A percentile compares a stretch with the other conserved stretches of the same genome.
Conservation (phyloP, 2,329 filamentous ascomycete genomes). For the Tolypocladium ophioglossoides region DNA sequence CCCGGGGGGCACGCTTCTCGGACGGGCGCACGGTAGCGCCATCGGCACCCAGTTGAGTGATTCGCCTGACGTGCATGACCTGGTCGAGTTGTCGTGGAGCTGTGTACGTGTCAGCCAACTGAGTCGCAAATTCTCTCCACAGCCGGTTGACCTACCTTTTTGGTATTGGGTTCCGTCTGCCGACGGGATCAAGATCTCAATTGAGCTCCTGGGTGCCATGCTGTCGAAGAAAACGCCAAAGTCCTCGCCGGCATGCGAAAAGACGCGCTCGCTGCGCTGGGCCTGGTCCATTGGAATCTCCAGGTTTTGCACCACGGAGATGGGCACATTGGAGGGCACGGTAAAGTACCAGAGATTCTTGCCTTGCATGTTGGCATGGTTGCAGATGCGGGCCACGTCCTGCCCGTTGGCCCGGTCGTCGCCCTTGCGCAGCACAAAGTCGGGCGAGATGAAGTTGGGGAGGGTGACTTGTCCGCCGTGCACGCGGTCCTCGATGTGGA, state of each 20-base stretch:
- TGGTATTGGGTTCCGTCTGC: conserved; percentile 43
- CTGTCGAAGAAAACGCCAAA: conserved; percentile 50
- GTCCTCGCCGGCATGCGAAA: conserved; percentile 53
- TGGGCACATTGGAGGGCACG: conserved; percentile 57
- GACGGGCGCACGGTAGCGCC: conserved; percentile 25
- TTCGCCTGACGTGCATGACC: conserved; percentile 54
- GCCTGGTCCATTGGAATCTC: conserved; percentile 48
- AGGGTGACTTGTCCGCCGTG: conserved; percentile 25
- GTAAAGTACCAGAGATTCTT: conserved; percentile 79
- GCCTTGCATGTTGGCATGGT: conserved; percentile 47
- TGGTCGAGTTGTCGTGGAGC: conserved; percentile 37
- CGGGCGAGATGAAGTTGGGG: conserved; percentile 35
- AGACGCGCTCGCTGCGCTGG: conserved; percentile 38
- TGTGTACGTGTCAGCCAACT: conserved; percentile 2
- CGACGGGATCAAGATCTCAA: conserved; percentile 51
- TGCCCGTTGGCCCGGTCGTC: conserved; percentile 26
- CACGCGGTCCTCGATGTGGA: conserved; percentile 24
- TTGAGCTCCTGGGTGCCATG: conserved; percentile 36
- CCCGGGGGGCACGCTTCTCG: conserved; percentile 41
- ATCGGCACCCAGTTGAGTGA: conserved; percentile 43
- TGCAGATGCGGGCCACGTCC: conserved; percentile 44
- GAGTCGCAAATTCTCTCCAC: too few relatives aligned
- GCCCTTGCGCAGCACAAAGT: conserved; percentile 43
- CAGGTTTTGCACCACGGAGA: conserved; percentile 55
- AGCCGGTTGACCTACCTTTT: conserved; percentile 30